Conservation (phyloP, 2,329 filamentous ascomycete genomes). For the Juglanconis sp. region DNA sequence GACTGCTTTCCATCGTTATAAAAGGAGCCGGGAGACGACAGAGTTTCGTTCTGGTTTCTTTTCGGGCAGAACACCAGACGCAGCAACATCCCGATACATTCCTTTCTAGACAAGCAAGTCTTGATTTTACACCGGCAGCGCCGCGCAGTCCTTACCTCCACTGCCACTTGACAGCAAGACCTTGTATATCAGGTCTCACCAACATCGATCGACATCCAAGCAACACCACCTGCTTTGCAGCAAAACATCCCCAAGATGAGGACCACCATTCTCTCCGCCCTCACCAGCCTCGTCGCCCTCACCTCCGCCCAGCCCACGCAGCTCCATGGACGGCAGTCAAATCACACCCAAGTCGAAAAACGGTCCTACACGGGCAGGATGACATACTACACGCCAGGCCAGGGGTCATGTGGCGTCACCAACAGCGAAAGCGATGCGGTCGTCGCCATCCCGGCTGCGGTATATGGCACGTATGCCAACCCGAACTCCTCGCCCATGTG, state of each 20-base stretch:
- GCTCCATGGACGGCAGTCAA: not conserved
- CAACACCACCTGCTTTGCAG: not conserved
- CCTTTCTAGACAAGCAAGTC: not conserved
- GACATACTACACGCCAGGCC: constrained; percentile 11
- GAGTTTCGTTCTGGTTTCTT: too few relatives aligned
- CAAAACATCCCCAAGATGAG: not conserved
- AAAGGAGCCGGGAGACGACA: too few relatives aligned
- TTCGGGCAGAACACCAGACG: not conserved
- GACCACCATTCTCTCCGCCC: not conserved
- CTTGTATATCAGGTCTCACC: not conserved
- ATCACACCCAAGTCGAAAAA: not conserved
- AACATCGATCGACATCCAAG: not conserved
- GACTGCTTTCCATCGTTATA: too few relatives aligned
- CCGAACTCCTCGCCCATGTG: constrained; percentile 13
- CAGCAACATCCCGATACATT: not conserved
- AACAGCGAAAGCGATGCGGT: constrained; percentile 6
- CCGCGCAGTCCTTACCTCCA: not conserved
- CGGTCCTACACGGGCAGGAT: constrained; percentile 6
- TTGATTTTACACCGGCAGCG: constrained; percentile 1
- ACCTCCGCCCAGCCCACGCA: not conserved
- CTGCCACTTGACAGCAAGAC: not conserved
- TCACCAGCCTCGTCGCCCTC: constrained; percentile 1
- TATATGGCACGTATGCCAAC: constrained; percentile 10
- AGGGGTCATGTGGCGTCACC: constrained; percentile 7
- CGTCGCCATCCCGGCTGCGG: constrained; percentile 1